These are phyloP conservation scores for Lichtheimia hyalospora DNA, from an alignment of 371 early-diverging fungal species.

Conservation along the genomic window DNA sequence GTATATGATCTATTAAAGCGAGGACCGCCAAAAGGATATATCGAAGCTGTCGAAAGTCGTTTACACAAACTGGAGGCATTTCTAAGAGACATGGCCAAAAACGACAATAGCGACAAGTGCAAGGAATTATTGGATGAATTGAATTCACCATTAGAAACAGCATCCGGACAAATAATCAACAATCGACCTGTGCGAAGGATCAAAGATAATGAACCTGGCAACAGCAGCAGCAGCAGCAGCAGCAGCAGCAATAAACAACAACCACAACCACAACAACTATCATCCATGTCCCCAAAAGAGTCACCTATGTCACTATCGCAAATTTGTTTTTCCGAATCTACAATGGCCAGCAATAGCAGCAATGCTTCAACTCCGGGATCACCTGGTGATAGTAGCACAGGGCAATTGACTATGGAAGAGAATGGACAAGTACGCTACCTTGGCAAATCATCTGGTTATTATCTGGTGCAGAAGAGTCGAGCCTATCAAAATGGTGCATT, in stretches of 20 bases:
- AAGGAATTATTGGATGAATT: slow-evolving; percentile 56
- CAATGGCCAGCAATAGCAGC: background rate
- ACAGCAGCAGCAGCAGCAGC: slow-evolving; percentile 6
- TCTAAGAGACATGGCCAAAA: slow-evolving; percentile 53
- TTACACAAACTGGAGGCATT: slow-evolving; percentile 63
- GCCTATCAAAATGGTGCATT: slow-evolving; percentile 47
- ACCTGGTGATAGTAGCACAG: slow-evolving; percentile 26
- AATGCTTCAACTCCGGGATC: slow-evolving; percentile 5
- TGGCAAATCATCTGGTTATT: slow-evolving; percentile 50
- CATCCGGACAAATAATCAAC: slow-evolving; percentile 45
- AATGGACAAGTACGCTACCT: slow-evolving; percentile 47
- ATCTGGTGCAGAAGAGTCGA: slow-evolving; percentile 43
- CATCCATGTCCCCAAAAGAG: background rate
- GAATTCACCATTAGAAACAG: slow-evolving; percentile 50
- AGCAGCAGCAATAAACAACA: background rate
- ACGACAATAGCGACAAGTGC: slow-evolving; percentile 49
- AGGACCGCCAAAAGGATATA: slow-evolving; percentile 75
- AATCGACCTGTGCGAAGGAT: slow-evolving; percentile 30
- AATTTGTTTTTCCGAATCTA: background rate
- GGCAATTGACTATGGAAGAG: slow-evolving; percentile 48
- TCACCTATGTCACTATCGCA: slow-evolving; percentile 6
- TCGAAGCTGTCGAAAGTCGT: slow-evolving; percentile 71
- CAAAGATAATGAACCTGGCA: slow-evolving; percentile 25
- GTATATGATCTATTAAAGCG: slow-evolving; percentile 28
- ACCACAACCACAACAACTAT: background rate